A percentile compares a stretch with the other conserved stretches of the same genome.
Conservation (phyloP, 371 early-diverging fungal genomes). For the Mucor indicus region DNA sequence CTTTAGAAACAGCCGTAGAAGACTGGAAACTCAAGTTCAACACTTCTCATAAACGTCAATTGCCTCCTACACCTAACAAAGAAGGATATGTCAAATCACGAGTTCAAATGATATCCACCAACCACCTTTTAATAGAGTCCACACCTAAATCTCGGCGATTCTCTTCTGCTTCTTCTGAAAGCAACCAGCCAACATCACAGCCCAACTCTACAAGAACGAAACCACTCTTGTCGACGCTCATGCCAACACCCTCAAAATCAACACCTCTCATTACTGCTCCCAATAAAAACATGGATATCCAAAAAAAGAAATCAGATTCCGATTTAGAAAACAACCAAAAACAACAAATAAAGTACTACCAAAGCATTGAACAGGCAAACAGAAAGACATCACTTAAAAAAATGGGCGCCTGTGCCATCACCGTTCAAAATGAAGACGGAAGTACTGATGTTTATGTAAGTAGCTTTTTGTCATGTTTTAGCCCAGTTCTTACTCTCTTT, state of each 20-base stretch:
- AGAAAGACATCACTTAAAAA: conserved; percentile 23
- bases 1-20: background rate
- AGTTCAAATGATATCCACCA: conserved; percentile 9
- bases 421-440: conserved; percentile 15
- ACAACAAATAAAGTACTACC: background rate
- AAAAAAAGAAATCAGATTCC: background rate
- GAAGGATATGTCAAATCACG: conserved; percentile 15
- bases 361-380: conserved; percentile 6
- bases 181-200: background rate
- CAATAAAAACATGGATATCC: background rate
- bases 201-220: background rate
- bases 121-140: background rate
- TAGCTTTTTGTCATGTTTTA: background rate
- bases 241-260: conserved; percentile 14
- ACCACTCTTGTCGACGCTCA: background rate
- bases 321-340: background rate
- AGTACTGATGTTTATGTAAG: conserved; percentile 22
- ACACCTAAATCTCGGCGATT: conserved; percentile 3
- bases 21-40: background rate
- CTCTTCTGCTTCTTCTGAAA: conserved; percentile 4
- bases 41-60: too few species aligned
- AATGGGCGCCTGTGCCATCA: conserved; percentile 20
- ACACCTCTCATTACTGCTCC: conserved; percentile 3
- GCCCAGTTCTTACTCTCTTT: background rate
- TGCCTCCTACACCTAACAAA: too few species aligned